Conservation (phyloP, 116 monocot genomes). For the Papilionanthe hybrid region DNA sequence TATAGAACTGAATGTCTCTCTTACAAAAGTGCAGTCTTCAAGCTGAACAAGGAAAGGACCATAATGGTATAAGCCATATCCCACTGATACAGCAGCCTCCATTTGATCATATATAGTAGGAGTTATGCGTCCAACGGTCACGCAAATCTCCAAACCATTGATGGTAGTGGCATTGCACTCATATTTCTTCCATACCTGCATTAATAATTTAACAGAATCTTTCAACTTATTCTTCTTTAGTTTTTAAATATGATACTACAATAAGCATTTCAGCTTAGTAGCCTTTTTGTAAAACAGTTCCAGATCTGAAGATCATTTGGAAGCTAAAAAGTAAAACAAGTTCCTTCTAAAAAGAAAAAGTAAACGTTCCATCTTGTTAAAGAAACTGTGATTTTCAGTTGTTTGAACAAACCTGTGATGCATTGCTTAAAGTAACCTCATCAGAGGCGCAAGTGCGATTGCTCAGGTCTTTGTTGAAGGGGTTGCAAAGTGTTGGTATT, state of each 20-base stretch:
- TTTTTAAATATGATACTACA: too few species aligned
- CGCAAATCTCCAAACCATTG: slow-evolving; percentile 46
- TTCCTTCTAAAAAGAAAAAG: too few species aligned
- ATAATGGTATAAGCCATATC: slow-evolving; percentile 59
- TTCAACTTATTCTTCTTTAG: too few species aligned
- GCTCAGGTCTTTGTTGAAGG: slow-evolving; percentile 26
- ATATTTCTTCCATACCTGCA: slow-evolving; percentile 64
- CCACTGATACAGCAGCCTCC: slow-evolving; percentile 39
- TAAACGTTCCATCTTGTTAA: too few species aligned
- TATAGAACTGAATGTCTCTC: slow-evolving; percentile 63
- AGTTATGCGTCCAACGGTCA: slow-evolving; percentile 61
- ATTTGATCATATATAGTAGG: slow-evolving; percentile 67
- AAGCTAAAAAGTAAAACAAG: too few species aligned
- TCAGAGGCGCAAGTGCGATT: slow-evolving; percentile 21
- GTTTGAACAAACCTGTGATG: slow-evolving; percentile 36
- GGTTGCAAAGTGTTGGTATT: slow-evolving; percentile 57
- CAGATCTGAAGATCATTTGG: too few species aligned
- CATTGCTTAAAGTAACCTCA: slow-evolving; percentile 44
- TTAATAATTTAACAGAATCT: too few species aligned
- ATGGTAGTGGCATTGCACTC: slow-evolving; percentile 35
- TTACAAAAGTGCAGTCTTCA: slow-evolving; percentile 79
- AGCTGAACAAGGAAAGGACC: slow-evolving; percentile 67
- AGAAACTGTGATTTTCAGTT: too few species aligned
- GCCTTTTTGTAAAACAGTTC: too few species aligned
- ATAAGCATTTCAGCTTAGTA: too few species aligned